Percentiles rank a stretch among this genome's conserved stretches.
Conservation (phyloP, 352 stramenopile species). For the Phytophthora tentaculata region DNA sequence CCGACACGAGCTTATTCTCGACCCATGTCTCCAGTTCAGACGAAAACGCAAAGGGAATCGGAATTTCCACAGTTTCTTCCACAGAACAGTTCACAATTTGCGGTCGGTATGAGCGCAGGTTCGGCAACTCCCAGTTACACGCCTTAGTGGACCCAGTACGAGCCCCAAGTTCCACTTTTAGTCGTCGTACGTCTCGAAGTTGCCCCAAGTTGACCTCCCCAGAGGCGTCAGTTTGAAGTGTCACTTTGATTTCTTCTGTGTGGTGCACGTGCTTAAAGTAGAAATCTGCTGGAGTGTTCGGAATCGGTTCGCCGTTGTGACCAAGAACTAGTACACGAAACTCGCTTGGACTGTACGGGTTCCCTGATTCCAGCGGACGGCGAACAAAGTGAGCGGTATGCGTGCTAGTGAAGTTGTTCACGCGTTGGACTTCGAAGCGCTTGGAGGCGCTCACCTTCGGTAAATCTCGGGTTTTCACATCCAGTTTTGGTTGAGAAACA, state of each 20-base stretch:
- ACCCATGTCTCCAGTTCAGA: constrained; percentile 41
- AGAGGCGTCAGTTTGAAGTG: constrained; percentile 36
- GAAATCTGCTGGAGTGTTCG: constrained; percentile 31
- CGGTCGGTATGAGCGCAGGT: constrained; percentile 38
- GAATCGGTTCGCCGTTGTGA: constrained; percentile 59
- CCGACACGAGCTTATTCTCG: constrained; percentile 19
- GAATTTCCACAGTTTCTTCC: constrained; percentile 41
- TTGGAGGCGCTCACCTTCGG: constrained; percentile 40
- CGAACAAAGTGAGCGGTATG: constrained; percentile 52
- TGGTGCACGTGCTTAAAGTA: constrained; percentile 40
- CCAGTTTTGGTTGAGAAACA: constrained; percentile 7
- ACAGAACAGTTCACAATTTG: constrained; percentile 43
- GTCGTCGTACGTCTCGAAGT: constrained; percentile 26
- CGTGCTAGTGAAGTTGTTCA: constrained; percentile 39
- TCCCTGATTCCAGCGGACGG: constrained; percentile 13
- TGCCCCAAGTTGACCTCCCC: constrained; percentile 52
- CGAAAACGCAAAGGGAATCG: constrained; percentile 40
- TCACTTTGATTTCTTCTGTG: constrained; percentile 11
- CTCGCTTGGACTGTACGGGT: constrained; percentile 29
- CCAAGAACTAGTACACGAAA: constrained; percentile 48
- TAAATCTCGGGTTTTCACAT: constrained; percentile 16
- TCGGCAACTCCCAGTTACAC: constrained; percentile 58
- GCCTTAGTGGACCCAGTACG: background rate
- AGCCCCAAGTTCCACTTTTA: constrained; percentile 26
- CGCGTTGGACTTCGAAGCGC: constrained; percentile 45